These are phyloP conservation scores for Chytridium lagenaria DNA, from an alignment of 371 early-diverging fungal species.

Conservation along the genomic window DNA sequence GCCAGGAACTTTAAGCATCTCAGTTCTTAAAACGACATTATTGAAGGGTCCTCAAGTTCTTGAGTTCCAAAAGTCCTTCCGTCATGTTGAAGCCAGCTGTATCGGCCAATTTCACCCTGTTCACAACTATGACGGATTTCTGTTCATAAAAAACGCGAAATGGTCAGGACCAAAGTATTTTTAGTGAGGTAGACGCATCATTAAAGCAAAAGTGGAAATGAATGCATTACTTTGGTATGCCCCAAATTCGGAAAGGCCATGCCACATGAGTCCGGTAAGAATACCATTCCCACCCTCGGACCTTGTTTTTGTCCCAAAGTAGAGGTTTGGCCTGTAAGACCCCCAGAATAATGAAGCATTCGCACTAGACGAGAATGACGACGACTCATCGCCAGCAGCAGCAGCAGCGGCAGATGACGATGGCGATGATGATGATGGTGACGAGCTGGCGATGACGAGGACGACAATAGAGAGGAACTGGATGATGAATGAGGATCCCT, in stretches of 20 bases:
- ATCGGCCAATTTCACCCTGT: constrained; percentile 78
- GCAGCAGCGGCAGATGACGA: not conserved
- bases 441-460: no score
- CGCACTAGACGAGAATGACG: constrained; percentile 15
- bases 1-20: constrained; percentile 78
- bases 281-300: constrained; percentile 66
- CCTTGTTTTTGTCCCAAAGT: constrained; percentile 87
- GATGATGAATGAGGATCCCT: no score
- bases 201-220: no score
- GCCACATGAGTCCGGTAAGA: constrained; percentile 94
- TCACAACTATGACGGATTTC: constrained; percentile 89
- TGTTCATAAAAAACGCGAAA: no score
- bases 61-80: constrained; percentile 83
- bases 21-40: constrained; percentile 76
- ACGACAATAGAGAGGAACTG: no score
- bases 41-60: constrained; percentile 71
- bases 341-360: constrained; percentile 78
- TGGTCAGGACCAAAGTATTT: no score
- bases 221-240: constrained; percentile 45
- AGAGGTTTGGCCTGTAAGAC: constrained; percentile 93
- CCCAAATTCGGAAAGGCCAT: constrained; percentile 66
- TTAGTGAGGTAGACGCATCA: no score
- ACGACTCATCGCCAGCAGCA: not conserved
- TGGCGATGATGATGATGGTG: no score
- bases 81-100: constrained; percentile 90